Evolutionary conservation across 2,329 filamentous ascomycete species (phyloP).

Genomic region (Diaporthe aspalathi): DNA sequence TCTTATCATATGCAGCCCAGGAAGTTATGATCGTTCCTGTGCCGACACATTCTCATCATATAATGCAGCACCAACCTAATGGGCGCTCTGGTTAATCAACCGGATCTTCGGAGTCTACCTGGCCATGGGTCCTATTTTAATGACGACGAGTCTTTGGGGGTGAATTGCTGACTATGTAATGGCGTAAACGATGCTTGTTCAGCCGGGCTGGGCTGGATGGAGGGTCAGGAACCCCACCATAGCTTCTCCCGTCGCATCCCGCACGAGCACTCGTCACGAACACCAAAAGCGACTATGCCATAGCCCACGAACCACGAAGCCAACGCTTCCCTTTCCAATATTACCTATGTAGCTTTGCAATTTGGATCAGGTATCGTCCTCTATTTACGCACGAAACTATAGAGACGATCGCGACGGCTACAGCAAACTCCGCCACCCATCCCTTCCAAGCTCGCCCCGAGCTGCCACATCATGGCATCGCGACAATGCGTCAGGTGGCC

Average conservation of each 20-base stretch:
- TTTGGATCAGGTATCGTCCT: neutral
- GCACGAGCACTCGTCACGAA: neutral
- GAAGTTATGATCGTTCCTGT: too few relatives aligned
- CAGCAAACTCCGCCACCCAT: neutral
- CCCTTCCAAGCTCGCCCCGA: neutral
- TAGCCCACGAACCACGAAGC: neutral
- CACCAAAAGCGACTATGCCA: neutral
- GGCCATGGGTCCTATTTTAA: too few relatives aligned
- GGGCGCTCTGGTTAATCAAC: too few relatives aligned
- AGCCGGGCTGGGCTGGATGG: neutral
- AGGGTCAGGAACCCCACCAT: conserved; percentile 1
- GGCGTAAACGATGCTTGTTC: neutral
- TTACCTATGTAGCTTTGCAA: neutral
- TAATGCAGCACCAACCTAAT: too few relatives aligned
- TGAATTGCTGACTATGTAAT: neutral
- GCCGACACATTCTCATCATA: too few relatives aligned
- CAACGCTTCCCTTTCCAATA: neutral
- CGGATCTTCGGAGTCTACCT: too few relatives aligned
- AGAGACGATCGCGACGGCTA: neutral
- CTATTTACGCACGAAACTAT: neutral
- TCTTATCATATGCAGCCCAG: neutral
- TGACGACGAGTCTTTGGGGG: too few relatives aligned
- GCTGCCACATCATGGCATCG: conserved; percentile 29
- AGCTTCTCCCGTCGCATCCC: neutral
- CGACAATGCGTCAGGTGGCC: conserved; percentile 22